These are phyloP conservation scores for Geotrichum siamense DNA, from an alignment of 1,139 yeast species.

Conservation along the genomic window DNA sequence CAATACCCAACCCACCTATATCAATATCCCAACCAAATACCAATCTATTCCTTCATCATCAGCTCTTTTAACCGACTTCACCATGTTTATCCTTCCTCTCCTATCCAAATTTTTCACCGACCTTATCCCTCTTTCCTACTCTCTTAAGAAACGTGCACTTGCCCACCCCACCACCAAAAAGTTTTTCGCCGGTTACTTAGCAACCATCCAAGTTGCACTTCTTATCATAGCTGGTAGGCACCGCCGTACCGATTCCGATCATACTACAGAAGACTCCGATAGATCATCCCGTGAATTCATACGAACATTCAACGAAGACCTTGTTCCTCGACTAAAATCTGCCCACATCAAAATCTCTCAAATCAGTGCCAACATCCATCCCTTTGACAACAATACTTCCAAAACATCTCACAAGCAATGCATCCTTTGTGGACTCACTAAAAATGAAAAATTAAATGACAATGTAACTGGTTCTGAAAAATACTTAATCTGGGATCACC, in stretches of 20 bases:
- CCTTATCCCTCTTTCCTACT: constrained; percentile 24
- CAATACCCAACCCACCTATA: background rate
- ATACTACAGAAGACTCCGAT: constrained; percentile 4
- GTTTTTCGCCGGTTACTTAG: constrained; percentile 24
- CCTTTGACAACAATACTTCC: background rate
- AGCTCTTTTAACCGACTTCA: constrained; percentile 20
- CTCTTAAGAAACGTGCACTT: constrained; percentile 24
- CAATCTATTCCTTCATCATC: constrained; percentile 19
- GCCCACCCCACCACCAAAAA: constrained; percentile 23
- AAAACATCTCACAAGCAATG: background rate
- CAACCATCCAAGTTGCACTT: constrained; percentile 22
- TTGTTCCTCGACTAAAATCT: constrained; percentile 16
- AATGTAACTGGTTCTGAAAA: background rate
- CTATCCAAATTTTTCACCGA: constrained; percentile 22
- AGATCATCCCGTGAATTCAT: constrained; percentile 15
- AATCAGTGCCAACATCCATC: background rate
- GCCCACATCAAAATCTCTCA: constrained; percentile 3
- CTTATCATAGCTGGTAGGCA: constrained; percentile 27
- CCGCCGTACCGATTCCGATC: constrained; percentile 14
- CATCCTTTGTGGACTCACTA: constrained; percentile 9
- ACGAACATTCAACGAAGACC: constrained; percentile 13
- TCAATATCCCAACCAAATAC: background rate
- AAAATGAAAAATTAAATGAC: background rate
- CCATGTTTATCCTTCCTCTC: constrained; percentile 20
- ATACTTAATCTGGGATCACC: constrained; percentile 5